Percentiles rank a stretch among this genome's conserved stretches.
Conservation (phyloP, 805 yeast species). For the Lipomyces yamadae region DNA sequence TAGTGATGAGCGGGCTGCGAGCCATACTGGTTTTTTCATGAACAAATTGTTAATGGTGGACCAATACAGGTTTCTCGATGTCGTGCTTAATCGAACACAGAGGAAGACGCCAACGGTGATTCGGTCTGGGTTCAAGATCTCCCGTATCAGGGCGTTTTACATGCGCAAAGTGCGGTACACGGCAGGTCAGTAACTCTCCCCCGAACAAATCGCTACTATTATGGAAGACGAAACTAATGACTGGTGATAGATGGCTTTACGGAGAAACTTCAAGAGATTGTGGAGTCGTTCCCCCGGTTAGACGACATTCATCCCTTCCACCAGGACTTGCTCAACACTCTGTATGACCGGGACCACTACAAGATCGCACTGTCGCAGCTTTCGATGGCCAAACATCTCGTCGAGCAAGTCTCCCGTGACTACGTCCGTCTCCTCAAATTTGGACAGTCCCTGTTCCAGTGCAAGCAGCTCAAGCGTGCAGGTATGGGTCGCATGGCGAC, state of each 20-base stretch:
- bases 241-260: constrained; percentile 66
- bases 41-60: background rate
- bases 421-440: constrained; percentile 91
- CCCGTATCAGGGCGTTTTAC: constrained; percentile 94
- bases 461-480: constrained; percentile 98
- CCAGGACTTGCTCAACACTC: constrained; percentile 95
- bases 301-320: constrained; percentile 99
- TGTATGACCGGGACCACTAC: constrained; percentile 97
- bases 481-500: constrained; percentile 99
- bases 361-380: constrained; percentile 95
- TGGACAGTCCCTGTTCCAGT: constrained; percentile 97
- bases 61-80: constrained; percentile 68
- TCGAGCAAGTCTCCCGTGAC: constrained; percentile 96
- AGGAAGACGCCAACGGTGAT: constrained; percentile 99
- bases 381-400: constrained; percentile 88
- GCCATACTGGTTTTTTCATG: background rate
- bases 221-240: background rate
- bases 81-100: constrained; percentile 95
- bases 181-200: constrained; percentile 53
- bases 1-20: background rate
- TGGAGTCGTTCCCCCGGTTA: constrained; percentile 91
- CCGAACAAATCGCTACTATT: background rate
- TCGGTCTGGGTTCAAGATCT: constrained; percentile 93
- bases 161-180: constrained; percentile 98
- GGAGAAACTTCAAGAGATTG: constrained; percentile 86